A percentile compares a stretch with the other conserved stretches of the same genome.
phyloP scores from a whole-genome alignment of 768 basidiomycete genomes.

The Lactarius pseudohatsudake region DNA sequence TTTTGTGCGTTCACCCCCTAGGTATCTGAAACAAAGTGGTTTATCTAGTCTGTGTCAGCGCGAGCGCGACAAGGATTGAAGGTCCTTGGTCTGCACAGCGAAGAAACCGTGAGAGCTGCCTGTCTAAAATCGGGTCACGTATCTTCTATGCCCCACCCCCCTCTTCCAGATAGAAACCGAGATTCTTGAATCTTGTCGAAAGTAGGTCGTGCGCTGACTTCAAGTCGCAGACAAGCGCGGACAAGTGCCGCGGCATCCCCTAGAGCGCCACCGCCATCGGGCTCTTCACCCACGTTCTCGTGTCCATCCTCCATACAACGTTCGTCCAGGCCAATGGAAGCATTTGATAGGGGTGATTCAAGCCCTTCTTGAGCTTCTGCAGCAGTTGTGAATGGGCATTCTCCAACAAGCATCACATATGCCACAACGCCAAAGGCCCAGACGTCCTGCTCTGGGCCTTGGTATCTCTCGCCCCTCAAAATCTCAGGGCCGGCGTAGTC shows the following conservation, averaged over 20 bases:
- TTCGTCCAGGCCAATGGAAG: slow-evolving; percentile 75
- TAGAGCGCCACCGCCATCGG: slow-evolving; percentile 80
- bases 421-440: slow-evolving; percentile 98
- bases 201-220: slow-evolving; percentile 73
- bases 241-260: slow-evolving; percentile 86
- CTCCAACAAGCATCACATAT: slow-evolving; percentile 89
- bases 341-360: slow-evolving; percentile 69
- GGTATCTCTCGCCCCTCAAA: slow-evolving; percentile 88
- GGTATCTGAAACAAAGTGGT: slow-evolving; percentile 17
- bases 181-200: slow-evolving; percentile 81
- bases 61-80: slow-evolving; percentile 10
- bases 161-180: slow-evolving; percentile 74
- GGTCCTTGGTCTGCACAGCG: slow-evolving; percentile 6
- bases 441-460: slow-evolving; percentile 95
- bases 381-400: slow-evolving; percentile 89
- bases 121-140: slow-evolving; percentile 16
- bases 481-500: slow-evolving; percentile 98
- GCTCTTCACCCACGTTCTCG: slow-evolving; percentile 70
- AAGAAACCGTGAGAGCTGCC: slow-evolving; percentile 8
- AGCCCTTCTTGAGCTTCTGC: slow-evolving; percentile 89
- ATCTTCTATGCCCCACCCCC: slow-evolving; percentile 63
- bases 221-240: slow-evolving; percentile 79
- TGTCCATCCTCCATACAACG: slow-evolving; percentile 77
- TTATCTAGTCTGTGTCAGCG: slow-evolving; percentile 1
- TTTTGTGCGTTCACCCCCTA: slow-evolving; percentile 12